Evolutionary conservation across 148 eudicot species (phyloP), one percentile per base, ranked within the genome.

Genomic region (Oxyria digyna): DNA sequence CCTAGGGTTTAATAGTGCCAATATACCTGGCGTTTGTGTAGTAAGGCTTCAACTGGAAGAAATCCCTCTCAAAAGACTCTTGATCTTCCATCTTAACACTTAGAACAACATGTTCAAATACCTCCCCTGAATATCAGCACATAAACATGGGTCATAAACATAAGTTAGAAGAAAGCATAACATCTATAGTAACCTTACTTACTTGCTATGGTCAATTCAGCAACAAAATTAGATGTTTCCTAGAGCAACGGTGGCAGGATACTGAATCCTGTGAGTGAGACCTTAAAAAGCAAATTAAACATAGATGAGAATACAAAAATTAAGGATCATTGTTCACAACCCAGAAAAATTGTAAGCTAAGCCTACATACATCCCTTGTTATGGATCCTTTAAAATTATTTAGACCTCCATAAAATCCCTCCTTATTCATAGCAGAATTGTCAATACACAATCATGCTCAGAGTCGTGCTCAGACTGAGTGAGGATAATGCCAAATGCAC

Each of bases 11-110:
- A 57, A 59, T 14, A 4, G 4, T 14, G 18, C 27, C 31, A 18
- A 66, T 7, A 35, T 83, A 93, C 98, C 84, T 68, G 31, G 88
- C 85, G 85, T 93, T 96, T 1, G 98, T 93, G 69, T 93, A 93
- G 76, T 93, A 93, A 54, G 98, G 95, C 75, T 93, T 93, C 79
- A 93, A 82, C 81, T 93, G 98, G 81, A 85, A 86, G 76, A 86
- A 90, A 70, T 94, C 92, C 78, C 98, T 88, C 77, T 94, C 98
- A 75, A 94, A 94, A 23, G 96, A 92, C 64, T 90, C 97, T 70
- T 87, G 91, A 73, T 94, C 98, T 77, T 94, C 97, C 78, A 78
- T 85, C 79, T 94, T 90, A 77, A 94, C 98, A 72, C 96, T 86
- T 71, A 90, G 73, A 69, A 94, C 83, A 72, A 90, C 96, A 81